Evolutionary conservation across 768 basidiomycete genomes (phyloP).

Genomic region (Pulveroboletus sp.): DNA sequence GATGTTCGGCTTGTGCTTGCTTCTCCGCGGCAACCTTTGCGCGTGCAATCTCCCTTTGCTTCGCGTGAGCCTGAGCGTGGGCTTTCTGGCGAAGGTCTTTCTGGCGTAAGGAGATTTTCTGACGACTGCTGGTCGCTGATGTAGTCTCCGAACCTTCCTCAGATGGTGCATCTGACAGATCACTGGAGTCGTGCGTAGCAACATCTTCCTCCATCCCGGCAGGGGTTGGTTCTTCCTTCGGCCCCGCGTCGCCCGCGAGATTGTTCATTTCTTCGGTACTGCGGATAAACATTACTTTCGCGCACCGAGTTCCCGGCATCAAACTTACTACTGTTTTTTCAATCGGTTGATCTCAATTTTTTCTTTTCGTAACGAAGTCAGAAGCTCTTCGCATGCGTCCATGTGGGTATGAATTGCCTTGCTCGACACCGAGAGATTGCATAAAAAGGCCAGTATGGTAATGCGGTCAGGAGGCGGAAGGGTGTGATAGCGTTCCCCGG

Average conservation of each 20-base stretch:
- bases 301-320: constrained; percentile 2
- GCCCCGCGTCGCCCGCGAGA: constrained; percentile 51
- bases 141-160: constrained; percentile 60
- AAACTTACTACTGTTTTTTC: constrained; percentile 80
- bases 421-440: constrained; percentile 85
- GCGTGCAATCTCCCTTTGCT: constrained; percentile 76
- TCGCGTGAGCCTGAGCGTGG: constrained; percentile 57
- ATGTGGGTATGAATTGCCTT: constrained; percentile 85
- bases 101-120: constrained; percentile 47
- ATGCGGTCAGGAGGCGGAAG: constrained; percentile 79
- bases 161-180: constrained; percentile 65
- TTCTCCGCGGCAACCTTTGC: constrained; percentile 76
- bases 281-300: constrained; percentile 15
- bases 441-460: constrained; percentile 82
- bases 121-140: constrained; percentile 37
- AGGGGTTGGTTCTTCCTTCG: constrained; percentile 44
- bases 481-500: constrained; percentile 66
- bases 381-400: constrained; percentile 83
- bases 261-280: constrained; percentile 72
- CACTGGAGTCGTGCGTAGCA: constrained; percentile 62
- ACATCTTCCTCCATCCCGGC: constrained; percentile 50
- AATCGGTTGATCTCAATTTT: constrained; percentile 92
- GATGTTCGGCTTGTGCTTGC: constrained; percentile 78
- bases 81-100: constrained; percentile 52
- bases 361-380: constrained; percentile 92